Percentiles rank a stretch among this genome's conserved stretches.
phyloP scores from a whole-genome alignment of 345 rosid genomes.

The Citrus sinensis region DVS_A1.0 CM039165.1:30985001-30985500 shows the following conservation, averaged over 20 bases:
- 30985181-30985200: constrained; percentile 24
- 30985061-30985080: constrained; percentile 45
- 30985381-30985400: too few species aligned
- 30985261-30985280: too few species aligned
- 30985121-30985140: constrained; percentile 19
- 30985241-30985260: too few species aligned
- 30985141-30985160: neutral
- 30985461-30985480: too few species aligned
- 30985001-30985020: neutral
- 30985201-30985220: neutral
- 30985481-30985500: too few species aligned
- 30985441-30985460: too few species aligned
- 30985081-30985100: constrained; percentile 38
- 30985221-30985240: too few species aligned
- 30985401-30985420: too few species aligned
- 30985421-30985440: too few species aligned
- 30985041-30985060: constrained; percentile 46
- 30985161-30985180: constrained; percentile 14
- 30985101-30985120: constrained; percentile 29
- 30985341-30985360: neutral
- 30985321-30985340: neutral
- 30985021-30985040: constrained; percentile 26
- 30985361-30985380: too few species aligned
- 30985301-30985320: neutral
- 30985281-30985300: neutral